phyloP scores from a whole-genome alignment of 106 monocot species.

The Dioscorea dumetorum region DNA sequence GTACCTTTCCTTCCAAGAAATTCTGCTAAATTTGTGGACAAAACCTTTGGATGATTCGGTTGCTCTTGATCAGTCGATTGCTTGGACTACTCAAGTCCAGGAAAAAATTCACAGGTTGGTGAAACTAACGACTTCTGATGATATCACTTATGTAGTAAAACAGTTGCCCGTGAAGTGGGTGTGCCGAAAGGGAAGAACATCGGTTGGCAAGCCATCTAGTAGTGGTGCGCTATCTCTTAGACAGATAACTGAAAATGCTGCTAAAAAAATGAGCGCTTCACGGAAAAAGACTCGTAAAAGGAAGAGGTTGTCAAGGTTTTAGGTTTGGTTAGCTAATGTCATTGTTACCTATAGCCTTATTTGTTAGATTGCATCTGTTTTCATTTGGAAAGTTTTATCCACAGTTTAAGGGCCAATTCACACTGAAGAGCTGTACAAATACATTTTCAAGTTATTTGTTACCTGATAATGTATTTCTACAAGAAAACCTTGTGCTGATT shows the following conservation, averaged over 20 bases:
- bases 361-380: too few relatives aligned
- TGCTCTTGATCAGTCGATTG: slow-evolving; percentile 65
- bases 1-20: slow-evolving; percentile 40
- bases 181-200: slow-evolving; percentile 58
- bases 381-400: too few relatives aligned
- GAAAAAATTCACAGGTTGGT: slow-evolving; percentile 49
- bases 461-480: too few relatives aligned
- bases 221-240: background rate
- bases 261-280: background rate
- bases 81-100: slow-evolving; percentile 60
- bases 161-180: slow-evolving; percentile 68
- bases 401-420: too few relatives aligned
- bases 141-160: slow-evolving; percentile 46
- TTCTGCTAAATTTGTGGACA: slow-evolving; percentile 55
- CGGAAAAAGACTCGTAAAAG: slow-evolving; percentile 52
- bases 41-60: slow-evolving; percentile 74
- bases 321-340: background rate
- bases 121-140: slow-evolving; percentile 45
- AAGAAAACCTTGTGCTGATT: too few relatives aligned
- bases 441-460: too few relatives aligned
- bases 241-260: slow-evolving; percentile 11
- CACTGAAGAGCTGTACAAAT: too few relatives aligned
- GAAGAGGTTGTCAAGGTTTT: slow-evolving; percentile 41
- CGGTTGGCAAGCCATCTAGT: slow-evolving; percentile 32
- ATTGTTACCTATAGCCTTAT: too few relatives aligned